These are phyloP conservation scores for Trichoderma semiorbis DNA, from an alignment of 2,329 filamentous ascomycete species.

Conservation along the genomic window DNA sequence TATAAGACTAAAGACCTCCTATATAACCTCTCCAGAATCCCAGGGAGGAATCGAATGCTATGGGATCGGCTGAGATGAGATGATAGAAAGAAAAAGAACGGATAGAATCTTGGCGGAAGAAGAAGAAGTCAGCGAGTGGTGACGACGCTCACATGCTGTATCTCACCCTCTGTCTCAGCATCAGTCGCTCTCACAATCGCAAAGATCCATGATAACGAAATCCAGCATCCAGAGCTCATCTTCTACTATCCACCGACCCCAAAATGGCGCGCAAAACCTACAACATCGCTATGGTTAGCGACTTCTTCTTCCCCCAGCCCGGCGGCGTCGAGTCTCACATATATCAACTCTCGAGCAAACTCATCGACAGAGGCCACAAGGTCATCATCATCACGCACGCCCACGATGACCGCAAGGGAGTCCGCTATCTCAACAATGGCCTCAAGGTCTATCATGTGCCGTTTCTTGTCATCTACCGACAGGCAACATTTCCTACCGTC, in stretches of 20 bases:
- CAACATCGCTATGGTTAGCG: constrained; percentile 88
- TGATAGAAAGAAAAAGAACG: not conserved
- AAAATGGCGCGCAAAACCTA: constrained; percentile 56
- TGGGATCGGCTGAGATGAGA: not conserved
- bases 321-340: constrained; percentile 97
- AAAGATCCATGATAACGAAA: not conserved
- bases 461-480: constrained; percentile 92
- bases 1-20: not conserved
- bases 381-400: constrained; percentile 97
- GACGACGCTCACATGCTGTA: not conserved
- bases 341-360: constrained; percentile 93
- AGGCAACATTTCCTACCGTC: constrained; percentile 90
- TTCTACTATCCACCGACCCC: not conserved
- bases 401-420: constrained; percentile 83
- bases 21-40: not conserved
- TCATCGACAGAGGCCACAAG: constrained; percentile 96
- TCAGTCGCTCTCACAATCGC: not conserved
- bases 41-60: not conserved
- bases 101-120: not conserved
- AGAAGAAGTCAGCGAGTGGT: not conserved
- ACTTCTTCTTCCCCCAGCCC: constrained; percentile 98
- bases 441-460: constrained; percentile 98
- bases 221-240: not conserved
- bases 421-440: constrained; percentile 94
- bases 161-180: constrained; percentile 14